Evolutionary conservation across 192 early-diverging fungal genomes (phyloP), one percentile per base, ranked within the genome.

Genomic region (Backusella sp.): DNA sequence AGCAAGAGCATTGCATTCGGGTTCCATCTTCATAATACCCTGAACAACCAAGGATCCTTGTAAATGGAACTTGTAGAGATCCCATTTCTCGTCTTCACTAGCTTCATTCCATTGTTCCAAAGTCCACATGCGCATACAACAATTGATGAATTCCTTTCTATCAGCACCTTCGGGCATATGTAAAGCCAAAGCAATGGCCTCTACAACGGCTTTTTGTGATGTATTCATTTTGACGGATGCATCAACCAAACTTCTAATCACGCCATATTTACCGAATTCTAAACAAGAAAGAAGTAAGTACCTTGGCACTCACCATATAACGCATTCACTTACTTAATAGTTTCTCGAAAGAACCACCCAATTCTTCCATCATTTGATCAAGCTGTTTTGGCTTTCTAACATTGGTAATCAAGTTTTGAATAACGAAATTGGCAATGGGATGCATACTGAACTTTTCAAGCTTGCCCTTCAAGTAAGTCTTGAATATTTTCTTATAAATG

Each of bases 381-480:
- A 93, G 81, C 79, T 94, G 91, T 0, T 82, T 76, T 15, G 79
- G 80, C 35, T 84, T 91, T 70, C 89, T 84, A 42, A 85, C 90
- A 69, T 92, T 80, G 41, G 82, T 82, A 46, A 95, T 87, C 76
- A 95, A 80, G 36, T 88, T 85, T 81, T 96, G 95, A 15, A 96
- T 91, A 1, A 96, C 94, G 84, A 95, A 95, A 79, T 96, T 96
- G 77, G 92, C 86, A 21, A 90, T 85, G 34, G 90, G 91, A 77
- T 95, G 88, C 42, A 81, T 73, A 53, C 90, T 90, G 34, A 94
- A 86, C 65, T 89, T 84, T 53, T 84, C 79, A 19, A 95, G 78
- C 32, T 86, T 85, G 17, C 78, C 80, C 35, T 89, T 84, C 75
- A 96, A 91, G 79, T 93, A 91, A 12, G 82, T 84, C 7, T 75